A percentile compares a stretch with the other conserved stretches of the same genome.
Conservation (phyloP, 208 protist species). For the Angomonas ambiguus region DNA sequence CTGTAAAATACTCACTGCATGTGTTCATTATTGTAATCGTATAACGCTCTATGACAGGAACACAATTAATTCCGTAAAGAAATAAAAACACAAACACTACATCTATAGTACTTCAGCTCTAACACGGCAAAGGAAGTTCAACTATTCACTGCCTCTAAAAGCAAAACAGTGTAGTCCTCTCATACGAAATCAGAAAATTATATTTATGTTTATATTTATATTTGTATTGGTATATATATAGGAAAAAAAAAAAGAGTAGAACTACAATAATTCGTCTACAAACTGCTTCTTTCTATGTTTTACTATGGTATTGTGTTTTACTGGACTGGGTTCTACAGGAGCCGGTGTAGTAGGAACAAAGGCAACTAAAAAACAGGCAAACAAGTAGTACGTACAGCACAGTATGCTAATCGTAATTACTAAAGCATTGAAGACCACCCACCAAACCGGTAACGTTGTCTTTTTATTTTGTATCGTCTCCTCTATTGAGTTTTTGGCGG, state of each 20-base stretch:
- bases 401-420: slow-evolving; percentile 36
- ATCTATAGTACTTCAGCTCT: background rate
- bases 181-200: too few relatives aligned
- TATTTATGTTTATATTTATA: slow-evolving; percentile 12
- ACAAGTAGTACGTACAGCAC: slow-evolving; percentile 57
- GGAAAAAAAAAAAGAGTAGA: slow-evolving; percentile 23
- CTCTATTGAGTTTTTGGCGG: background rate
- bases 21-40: background rate
- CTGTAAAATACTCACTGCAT: slow-evolving; percentile 8
- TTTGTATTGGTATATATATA: slow-evolving; percentile 4
- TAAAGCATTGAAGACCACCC: slow-evolving; percentile 39
- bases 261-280: background rate
- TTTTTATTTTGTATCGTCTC: background rate
- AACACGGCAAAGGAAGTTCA: background rate
- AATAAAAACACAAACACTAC: slow-evolving; percentile 1
- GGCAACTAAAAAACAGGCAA: slow-evolving; percentile 64
- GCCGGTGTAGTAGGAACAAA: slow-evolving; percentile 46
- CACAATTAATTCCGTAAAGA: background rate
- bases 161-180: too few relatives aligned
- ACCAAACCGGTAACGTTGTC: slow-evolving; percentile 32
- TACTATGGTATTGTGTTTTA: background rate
- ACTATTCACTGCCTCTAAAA: too few relatives aligned
- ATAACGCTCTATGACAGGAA: background rate
- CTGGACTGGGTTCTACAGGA: background rate
- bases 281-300: background rate